These are phyloP conservation scores for Umbelopsis sp. DNA, from an alignment of 192 early-diverging fungal genomes.

Conservation along the genomic window DNA sequence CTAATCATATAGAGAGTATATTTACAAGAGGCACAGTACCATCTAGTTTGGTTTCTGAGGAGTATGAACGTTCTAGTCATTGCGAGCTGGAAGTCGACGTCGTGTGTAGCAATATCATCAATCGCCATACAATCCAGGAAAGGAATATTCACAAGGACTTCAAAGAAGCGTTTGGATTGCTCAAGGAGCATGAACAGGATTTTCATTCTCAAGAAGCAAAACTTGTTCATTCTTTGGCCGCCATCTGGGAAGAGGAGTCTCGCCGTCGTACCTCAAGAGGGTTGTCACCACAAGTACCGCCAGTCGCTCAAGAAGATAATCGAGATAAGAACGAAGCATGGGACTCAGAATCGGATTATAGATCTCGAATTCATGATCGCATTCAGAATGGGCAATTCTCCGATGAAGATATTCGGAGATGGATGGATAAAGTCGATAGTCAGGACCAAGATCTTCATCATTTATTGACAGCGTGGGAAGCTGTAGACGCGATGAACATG, in stretches of 20 bases:
- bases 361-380: background rate
- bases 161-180: conserved; percentile 32
- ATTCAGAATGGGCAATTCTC: background rate
- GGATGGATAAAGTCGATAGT: background rate
- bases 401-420: background rate
- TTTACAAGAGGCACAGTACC: conserved; percentile 26
- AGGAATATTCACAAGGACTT: conserved; percentile 50
- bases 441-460: background rate
- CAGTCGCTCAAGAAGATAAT: conserved; percentile 14
- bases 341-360: conserved; percentile 7
- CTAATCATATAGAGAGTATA: background rate
- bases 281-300: background rate
- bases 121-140: conserved; percentile 52
- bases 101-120: conserved; percentile 62
- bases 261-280: conserved; percentile 35
- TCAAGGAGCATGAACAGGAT: background rate
- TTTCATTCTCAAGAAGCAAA: conserved; percentile 28
- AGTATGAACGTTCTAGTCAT: conserved; percentile 52
- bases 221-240: conserved; percentile 61
- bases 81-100: conserved; percentile 82
- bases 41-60: conserved; percentile 5
- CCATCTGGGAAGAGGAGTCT: conserved; percentile 67
- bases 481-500: conserved; percentile 39
- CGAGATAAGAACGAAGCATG: conserved; percentile 11
- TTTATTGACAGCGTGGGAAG: conserved; percentile 49